Percentiles rank a stretch among this genome's conserved stretches.
Evolutionary conservation across 2,329 filamentous ascomycete species (phyloP).

Genomic region (Colletotrichum sp.): DNA sequence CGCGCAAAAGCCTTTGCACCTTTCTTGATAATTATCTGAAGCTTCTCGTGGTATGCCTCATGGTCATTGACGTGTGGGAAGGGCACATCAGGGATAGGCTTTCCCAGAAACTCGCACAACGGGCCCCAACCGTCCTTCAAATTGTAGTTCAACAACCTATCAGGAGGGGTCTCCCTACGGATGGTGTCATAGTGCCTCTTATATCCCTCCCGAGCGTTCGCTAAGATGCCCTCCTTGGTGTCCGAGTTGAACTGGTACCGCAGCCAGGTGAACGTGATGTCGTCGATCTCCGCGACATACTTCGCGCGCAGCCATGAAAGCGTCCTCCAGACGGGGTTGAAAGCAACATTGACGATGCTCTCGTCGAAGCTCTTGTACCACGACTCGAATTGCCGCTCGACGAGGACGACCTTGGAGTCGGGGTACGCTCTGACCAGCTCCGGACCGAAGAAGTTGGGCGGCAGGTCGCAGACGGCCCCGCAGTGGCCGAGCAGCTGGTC

Average conservation of each 20-base stretch:
- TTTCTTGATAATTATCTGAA: not conserved
- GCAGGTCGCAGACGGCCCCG: slow-evolving; percentile 43
- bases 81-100: slow-evolving; percentile 29
- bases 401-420: slow-evolving; percentile 43
- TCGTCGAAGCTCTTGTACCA: slow-evolving; percentile 34
- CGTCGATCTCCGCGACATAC: slow-evolving; percentile 18
- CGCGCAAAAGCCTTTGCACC: not conserved
- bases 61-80: slow-evolving; percentile 24
- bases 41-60: slow-evolving; percentile 1
- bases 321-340: slow-evolving; percentile 27
- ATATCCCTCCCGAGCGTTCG: slow-evolving; percentile 18
- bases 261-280: slow-evolving; percentile 23
- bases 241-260: slow-evolving; percentile 26
- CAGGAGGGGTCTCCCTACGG: not conserved
- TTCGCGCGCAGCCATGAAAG: slow-evolving; percentile 26
- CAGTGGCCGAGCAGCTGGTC: slow-evolving; percentile 24
- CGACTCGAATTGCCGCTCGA: slow-evolving; percentile 29
- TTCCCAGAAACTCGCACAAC: slow-evolving; percentile 39
- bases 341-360: slow-evolving; percentile 12
- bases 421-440: slow-evolving; percentile 47
- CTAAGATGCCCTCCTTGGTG: not conserved
- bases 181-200: slow-evolving; percentile 7
- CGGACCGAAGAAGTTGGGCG: slow-evolving; percentile 36
- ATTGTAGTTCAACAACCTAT: slow-evolving; percentile 12
- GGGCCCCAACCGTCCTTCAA: slow-evolving; percentile 38